Percentiles rank a stretch among this genome's conserved stretches.
Conservation (phyloP, 106 monocot genomes). For the Dendrobium catenatum region DNA sequence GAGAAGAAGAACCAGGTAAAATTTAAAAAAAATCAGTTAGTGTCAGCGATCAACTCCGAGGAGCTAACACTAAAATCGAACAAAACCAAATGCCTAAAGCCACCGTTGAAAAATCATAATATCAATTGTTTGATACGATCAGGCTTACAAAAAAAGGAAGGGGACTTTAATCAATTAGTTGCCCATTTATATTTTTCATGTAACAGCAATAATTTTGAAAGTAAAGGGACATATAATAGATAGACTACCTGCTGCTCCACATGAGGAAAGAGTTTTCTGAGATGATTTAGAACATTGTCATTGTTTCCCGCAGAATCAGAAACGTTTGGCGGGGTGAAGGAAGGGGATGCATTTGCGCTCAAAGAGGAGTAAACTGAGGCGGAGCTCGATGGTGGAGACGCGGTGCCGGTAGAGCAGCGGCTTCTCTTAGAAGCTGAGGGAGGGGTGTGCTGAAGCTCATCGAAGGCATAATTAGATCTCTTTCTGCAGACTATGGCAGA, state of each 20-base stretch:
- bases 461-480: constrained; percentile 5
- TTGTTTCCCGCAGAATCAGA: not conserved
- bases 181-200: not conserved
- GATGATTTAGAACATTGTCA: not conserved
- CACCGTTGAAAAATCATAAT: not conserved
- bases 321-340: not conserved
- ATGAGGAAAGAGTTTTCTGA: constrained; percentile 6
- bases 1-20: no score
- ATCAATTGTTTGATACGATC: not conserved
- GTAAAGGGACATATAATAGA: not conserved
- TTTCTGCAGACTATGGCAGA: constrained; percentile 4
- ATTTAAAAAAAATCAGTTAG: not conserved
- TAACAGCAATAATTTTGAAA: not conserved
- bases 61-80: not conserved
- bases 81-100: not conserved
- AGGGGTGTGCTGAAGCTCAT: not conserved
- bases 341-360: not conserved
- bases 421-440: not conserved
- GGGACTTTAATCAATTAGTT: not conserved
- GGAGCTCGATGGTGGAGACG: not conserved
- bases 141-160: not conserved
- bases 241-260: constrained; percentile 2
- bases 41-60: not conserved
- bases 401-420: not conserved
- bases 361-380: not conserved